phyloP scores from a whole-genome alignment of 164 flowering plant genomes.

The Aristolochia contorta region DNA sequence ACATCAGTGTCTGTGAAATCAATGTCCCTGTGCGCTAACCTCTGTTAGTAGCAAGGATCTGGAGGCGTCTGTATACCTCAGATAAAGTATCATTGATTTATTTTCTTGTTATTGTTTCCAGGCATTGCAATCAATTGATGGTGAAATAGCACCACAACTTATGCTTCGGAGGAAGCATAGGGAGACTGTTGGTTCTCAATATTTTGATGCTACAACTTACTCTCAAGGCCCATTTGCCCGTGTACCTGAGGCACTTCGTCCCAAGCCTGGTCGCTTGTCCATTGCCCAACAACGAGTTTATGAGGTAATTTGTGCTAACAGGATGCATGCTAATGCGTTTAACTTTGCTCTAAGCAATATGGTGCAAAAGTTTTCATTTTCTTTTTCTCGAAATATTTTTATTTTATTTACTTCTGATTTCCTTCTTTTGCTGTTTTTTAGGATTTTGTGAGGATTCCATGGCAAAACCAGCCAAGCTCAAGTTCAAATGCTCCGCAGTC shows the following conservation, averaged over 20 bases:
- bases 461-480: conserved; percentile 82
- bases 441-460: conserved; percentile 92
- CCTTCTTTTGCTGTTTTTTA: conserved; percentile 14
- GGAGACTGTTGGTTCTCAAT: conserved; percentile 57
- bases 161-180: conserved; percentile 74
- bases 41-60: too few relatives aligned
- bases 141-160: conserved; percentile 71
- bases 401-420: background rate
- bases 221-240: conserved; percentile 62
- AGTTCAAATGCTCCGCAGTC: conserved; percentile 41
- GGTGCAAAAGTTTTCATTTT: background rate
- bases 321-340: too few relatives aligned
- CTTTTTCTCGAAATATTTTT: background rate
- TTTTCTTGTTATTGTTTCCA: conserved; percentile 12
- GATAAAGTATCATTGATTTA: background rate
- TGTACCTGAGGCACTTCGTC: conserved; percentile 87
- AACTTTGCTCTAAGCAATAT: background rate
- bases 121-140: conserved; percentile 89
- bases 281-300: conserved; percentile 87
- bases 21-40: too few relatives aligned
- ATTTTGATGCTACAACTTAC: conserved; percentile 60
- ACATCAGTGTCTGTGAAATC: too few relatives aligned
- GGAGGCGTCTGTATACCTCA: background rate
- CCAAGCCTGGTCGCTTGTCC: conserved; percentile 82
- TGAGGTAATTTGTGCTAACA: conserved; percentile 43